Evolutionary conservation across 305 asterid genomes (phyloP).

Genomic region (Solanum hybrid): DNA sequence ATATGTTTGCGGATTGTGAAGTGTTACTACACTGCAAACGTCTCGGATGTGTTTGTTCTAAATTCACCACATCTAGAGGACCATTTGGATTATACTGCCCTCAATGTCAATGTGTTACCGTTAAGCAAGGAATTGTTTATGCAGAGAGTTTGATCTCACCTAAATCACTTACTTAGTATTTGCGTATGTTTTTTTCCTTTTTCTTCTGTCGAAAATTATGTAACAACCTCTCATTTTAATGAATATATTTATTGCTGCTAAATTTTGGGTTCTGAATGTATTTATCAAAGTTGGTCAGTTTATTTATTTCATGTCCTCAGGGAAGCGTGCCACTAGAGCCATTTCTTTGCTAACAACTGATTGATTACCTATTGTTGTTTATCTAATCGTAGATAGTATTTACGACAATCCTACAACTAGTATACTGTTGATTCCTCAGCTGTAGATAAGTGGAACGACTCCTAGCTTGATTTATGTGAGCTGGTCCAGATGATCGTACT

Average conservation of each 20-base stretch:
- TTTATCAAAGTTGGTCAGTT: too few relatives aligned
- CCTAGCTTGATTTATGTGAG: neutral
- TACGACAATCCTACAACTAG: neutral
- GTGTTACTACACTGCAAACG: neutral
- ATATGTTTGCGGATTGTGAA: neutral
- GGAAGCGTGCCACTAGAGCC: neutral
- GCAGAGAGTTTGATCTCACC: too few relatives aligned
- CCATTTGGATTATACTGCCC: neutral
- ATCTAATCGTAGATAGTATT: neutral
- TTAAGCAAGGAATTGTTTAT: too few relatives aligned
- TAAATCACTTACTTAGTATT: too few relatives aligned
- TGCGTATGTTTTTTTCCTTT: too few relatives aligned
- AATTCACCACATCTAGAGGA: neutral
- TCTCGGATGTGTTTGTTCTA: neutral
- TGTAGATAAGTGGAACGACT: neutral
- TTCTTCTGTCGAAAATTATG: too few relatives aligned
- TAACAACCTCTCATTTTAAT: too few relatives aligned
- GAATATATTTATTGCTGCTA: too few relatives aligned
- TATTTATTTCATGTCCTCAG: neutral
- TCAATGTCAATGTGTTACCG: too few relatives aligned
- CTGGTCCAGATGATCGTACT: neutral
- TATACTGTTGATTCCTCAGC: neutral
- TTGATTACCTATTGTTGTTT: neutral
- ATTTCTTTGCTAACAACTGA: neutral
- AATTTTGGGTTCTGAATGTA: too few relatives aligned